These are phyloP conservation scores for Pelagomonas calceolata DNA, from an alignment of 108 stramenopile species.

Conservation along the genomic window DNA sequence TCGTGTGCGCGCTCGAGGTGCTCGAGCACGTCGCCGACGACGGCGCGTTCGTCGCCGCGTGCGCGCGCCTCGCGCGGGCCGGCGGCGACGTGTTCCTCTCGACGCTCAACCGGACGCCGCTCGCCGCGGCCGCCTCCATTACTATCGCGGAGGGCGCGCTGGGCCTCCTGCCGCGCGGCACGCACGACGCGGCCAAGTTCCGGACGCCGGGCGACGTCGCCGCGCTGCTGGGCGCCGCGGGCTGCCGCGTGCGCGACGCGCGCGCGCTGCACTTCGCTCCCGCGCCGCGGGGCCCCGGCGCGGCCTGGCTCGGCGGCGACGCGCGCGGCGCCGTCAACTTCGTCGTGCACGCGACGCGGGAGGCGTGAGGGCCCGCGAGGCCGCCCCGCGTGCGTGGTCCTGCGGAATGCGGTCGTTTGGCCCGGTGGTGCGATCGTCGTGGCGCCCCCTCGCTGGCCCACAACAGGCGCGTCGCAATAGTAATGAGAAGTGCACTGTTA, in stretches of 20 bases:
- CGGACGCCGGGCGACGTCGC: neutral
- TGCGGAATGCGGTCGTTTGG: too few relatives aligned
- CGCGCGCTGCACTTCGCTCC: neutral
- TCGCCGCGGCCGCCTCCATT: slow-evolving; percentile 67
- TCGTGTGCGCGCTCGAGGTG: slow-evolving; percentile 78
- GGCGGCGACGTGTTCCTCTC: slow-evolving; percentile 71
- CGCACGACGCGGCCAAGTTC: slow-evolving; percentile 80
- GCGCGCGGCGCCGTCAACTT: neutral
- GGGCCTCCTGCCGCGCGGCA: slow-evolving; percentile 71
- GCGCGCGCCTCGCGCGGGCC: slow-evolving; percentile 40
- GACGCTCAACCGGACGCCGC: slow-evolving; percentile 75
- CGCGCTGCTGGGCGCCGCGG: neutral
- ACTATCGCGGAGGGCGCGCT: slow-evolving; percentile 79
- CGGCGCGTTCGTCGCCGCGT: slow-evolving; percentile 45
- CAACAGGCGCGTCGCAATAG: too few relatives aligned
- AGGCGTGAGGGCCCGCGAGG: too few relatives aligned
- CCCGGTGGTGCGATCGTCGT: too few relatives aligned
- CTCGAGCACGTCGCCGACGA: slow-evolving; percentile 76
- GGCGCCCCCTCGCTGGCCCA: too few relatives aligned
- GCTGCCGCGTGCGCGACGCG: neutral
- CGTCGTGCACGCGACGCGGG: neutral
- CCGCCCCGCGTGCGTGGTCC: too few relatives aligned
- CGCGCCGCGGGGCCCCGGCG: neutral
- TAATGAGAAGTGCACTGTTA: too few relatives aligned
- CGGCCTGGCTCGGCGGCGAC: neutral